These are phyloP conservation scores for Porogramme epimiltina DNA, from an alignment of 1,284 basidiomycete genomes.

Conservation along the genomic window DNA sequence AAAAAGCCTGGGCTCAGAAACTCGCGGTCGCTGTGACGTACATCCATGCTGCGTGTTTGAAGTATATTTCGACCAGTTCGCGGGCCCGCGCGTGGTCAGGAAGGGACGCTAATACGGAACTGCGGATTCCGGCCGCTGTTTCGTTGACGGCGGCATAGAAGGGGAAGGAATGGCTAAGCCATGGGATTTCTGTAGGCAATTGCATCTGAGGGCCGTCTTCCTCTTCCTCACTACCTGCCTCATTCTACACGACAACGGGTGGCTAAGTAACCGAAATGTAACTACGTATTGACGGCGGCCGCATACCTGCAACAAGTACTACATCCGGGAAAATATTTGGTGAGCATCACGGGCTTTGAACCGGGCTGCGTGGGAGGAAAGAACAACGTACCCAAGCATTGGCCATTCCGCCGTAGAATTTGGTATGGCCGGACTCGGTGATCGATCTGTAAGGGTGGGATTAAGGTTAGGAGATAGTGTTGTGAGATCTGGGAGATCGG, in stretches of 20 bases:
- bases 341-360: constrained; percentile 2
- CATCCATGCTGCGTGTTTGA: constrained; percentile 70
- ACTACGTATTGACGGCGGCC: constrained; percentile 9
- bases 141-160: constrained; percentile 48
- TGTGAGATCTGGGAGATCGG: constrained; percentile 2
- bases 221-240: constrained; percentile 56
- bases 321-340: constrained; percentile 13
- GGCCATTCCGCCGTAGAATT: constrained; percentile 65
- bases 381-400: constrained; percentile 61
- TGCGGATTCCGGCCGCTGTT: constrained; percentile 44
- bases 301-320: constrained; percentile 42
- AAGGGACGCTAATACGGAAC: constrained; percentile 45
- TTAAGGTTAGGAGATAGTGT: constrained; percentile 12
- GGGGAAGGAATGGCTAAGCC: constrained; percentile 62
- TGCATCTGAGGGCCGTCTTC: constrained; percentile 43
- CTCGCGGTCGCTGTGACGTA: constrained; percentile 37
- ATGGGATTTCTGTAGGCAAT: constrained; percentile 54
- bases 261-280: constrained; percentile 13
- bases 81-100: constrained; percentile 47
- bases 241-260: constrained; percentile 48
- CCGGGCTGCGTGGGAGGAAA: constrained; percentile 1
- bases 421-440: constrained; percentile 58
- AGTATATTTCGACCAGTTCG: constrained; percentile 53
- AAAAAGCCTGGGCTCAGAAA: background rate
- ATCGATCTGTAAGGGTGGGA: constrained; percentile 47